Conservation (phyloP, 768 basidiomycete species). For the Russula brevipes region DNA sequence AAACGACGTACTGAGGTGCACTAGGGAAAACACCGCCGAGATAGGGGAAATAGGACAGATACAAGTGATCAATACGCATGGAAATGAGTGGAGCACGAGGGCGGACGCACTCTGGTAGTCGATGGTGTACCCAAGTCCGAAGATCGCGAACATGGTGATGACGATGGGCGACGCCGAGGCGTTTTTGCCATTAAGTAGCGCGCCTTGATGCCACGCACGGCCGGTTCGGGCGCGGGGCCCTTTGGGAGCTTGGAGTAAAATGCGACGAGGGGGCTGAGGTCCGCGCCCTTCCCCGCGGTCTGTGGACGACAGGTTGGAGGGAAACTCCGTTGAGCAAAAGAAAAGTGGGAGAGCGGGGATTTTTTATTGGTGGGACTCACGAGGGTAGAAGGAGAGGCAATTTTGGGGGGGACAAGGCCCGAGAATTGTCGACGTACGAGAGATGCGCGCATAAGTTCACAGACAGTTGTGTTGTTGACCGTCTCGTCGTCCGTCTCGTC, state of each 20-base stretch:
- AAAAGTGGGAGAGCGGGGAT: background rate
- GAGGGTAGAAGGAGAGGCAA: constrained; percentile 85
- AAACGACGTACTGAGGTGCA: constrained; percentile 72
- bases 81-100: background rate
- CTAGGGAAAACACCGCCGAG: constrained; percentile 35
- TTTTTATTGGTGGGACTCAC: constrained; percentile 42
- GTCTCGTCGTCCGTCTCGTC: background rate
- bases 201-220: constrained; percentile 65
- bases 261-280: constrained; percentile 80
- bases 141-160: constrained; percentile 57
- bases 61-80: background rate
- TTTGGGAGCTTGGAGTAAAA: constrained; percentile 98
- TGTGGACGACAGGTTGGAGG: constrained; percentile 30
- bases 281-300: constrained; percentile 77
- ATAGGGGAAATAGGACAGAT: background rate
- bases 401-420: constrained; percentile 88
- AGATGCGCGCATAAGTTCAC: constrained; percentile 64
- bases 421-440: constrained; percentile 81
- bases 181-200: constrained; percentile 82
- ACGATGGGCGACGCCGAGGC: constrained; percentile 69
- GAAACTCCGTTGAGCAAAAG: background rate
- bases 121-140: constrained; percentile 77
- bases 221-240: constrained; percentile 60
- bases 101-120: constrained; percentile 80
- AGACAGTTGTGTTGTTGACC: background rate